Evolutionary conservation across 108 stramenopile species (phyloP), one percentile per base, ranked within the genome.

Genomic region (Discostella pseudostelligera): DNA sequence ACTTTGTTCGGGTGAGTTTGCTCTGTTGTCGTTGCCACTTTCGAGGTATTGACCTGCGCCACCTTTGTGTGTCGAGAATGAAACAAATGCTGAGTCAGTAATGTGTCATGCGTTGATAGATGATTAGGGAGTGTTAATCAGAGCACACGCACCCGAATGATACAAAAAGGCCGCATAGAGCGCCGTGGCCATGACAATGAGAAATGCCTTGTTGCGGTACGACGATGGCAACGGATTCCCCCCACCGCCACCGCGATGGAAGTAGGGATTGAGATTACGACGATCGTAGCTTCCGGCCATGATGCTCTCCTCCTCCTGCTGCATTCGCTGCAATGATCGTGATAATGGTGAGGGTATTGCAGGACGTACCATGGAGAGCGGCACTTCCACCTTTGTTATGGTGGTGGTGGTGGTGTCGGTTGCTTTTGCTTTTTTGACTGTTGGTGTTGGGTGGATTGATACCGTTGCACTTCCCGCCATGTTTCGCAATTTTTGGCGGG

Each of bases 141-240:
- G 10, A 24, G 50, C 35, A 35, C 13, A 56, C 83, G 59, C 51
- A 89, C 85, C 87, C 65, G 73, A 75, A 68, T 76, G 76, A 74
- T 88, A 88, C 32, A 88, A 58, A 64, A 88, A 88, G 3, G 87
- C 86, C 13, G 90, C 88, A 65, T 92, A 92, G 8, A 86, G 28
- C 9, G 81, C 78, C 19, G 86, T 88, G 9, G 76, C 83, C 14
- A 62, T 24, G 21, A 81, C 58, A 37, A 87, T 82, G n/a, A 78
- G 35, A 0, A 69, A 45, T 25, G 75, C 75, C 58, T 87, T 88
- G 72, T 88, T 87, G 39, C 87, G 86, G 67, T 90, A 87, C 16
- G 80, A 79, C 9, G 85, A 50, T 24, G 82, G 80, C 14, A 76
- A 57, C 39, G 66, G 62, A 25, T 49, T 69, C 20, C 72, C 72